Evolutionary conservation across 1,284 basidiomycete genomes (phyloP).

Genomic region (Taiwanofungus camphoratus): DNA sequence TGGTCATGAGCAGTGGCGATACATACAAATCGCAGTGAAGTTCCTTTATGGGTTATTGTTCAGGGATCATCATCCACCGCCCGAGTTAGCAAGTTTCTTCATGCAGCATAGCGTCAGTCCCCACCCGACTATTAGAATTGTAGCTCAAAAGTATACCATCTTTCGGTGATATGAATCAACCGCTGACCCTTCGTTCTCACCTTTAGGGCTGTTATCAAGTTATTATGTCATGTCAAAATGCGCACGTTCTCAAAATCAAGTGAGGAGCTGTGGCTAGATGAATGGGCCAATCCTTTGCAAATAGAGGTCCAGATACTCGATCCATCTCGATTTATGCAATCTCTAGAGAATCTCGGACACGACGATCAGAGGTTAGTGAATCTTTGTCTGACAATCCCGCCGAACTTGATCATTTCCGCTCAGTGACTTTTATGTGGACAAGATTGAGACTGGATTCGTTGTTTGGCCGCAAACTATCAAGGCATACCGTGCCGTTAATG

Average conservation of each 20-base stretch:
- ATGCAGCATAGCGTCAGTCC: conserved; percentile 68
- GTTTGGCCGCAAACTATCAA: conserved; percentile 73
- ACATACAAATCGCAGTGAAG: conserved; percentile 72
- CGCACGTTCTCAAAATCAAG: conserved; percentile 70
- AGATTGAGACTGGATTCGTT: conserved; percentile 81
- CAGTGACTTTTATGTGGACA: conserved; percentile 66
- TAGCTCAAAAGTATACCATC: conserved; percentile 47
- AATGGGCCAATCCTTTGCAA: conserved; percentile 74
- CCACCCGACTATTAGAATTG: conserved; percentile 74
- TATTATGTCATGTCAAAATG: conserved; percentile 78
- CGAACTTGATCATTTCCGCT: neutral
- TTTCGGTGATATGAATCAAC: neutral
- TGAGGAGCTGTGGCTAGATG: conserved; percentile 75
- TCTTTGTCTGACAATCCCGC: conserved; percentile 16
- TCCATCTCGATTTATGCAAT: conserved; percentile 41
- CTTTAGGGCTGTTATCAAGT: conserved; percentile 65
- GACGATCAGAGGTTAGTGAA: conserved; percentile 12
- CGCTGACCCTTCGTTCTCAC: neutral
- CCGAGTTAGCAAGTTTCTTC: conserved; percentile 66
- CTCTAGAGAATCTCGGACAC: conserved; percentile 29
- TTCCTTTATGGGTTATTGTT: conserved; percentile 73
- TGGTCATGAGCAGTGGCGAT: conserved; percentile 70
- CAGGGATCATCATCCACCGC: conserved; percentile 65
- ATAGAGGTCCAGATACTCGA: conserved; percentile 47
- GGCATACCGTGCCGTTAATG: conserved; percentile 53